Evolutionary conservation across 345 rosid genomes (phyloP).

Genomic region (Syzygium aromaticum): DNA sequence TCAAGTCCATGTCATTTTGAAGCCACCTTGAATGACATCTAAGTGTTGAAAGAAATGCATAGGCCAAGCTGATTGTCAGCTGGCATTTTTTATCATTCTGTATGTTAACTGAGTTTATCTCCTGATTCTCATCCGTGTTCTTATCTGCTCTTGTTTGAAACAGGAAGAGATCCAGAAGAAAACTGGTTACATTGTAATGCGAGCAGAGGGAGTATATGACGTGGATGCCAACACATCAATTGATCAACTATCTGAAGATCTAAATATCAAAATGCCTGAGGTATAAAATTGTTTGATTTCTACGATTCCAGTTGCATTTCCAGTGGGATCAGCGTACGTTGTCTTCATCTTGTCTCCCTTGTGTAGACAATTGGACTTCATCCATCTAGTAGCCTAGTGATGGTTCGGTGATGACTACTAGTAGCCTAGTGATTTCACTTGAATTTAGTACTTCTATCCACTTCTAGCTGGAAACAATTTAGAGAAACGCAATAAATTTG

Average conservation of each 20-base stretch:
- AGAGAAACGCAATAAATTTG: background rate
- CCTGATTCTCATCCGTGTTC: background rate
- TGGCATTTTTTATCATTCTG: background rate
- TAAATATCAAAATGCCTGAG: constrained; percentile 95
- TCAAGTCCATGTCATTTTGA: background rate
- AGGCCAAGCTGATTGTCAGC: background rate
- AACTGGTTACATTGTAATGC: constrained; percentile 95
- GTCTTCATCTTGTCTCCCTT: background rate
- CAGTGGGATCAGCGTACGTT: background rate
- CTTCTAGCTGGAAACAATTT: background rate
- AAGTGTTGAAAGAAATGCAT: background rate
- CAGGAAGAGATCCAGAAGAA: constrained; percentile 99
- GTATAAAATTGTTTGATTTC: constrained; percentile 16
- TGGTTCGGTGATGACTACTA: background rate
- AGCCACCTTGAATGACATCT: background rate
- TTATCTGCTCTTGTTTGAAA: constrained; percentile 7
- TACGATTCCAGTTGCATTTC: background rate
- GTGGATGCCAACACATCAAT: constrained; percentile 97
- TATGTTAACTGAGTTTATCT: background rate
- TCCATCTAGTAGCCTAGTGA: background rate
- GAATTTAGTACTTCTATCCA: background rate
- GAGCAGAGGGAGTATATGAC: constrained; percentile 89
- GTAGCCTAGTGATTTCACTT: background rate
- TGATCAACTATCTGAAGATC: constrained; percentile 93
- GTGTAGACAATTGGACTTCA: background rate